Percentiles rank a stretch among this genome's conserved stretches.
phyloP scores from a whole-genome alignment of 345 rosid species.

The Citrus sp. region DNA sequence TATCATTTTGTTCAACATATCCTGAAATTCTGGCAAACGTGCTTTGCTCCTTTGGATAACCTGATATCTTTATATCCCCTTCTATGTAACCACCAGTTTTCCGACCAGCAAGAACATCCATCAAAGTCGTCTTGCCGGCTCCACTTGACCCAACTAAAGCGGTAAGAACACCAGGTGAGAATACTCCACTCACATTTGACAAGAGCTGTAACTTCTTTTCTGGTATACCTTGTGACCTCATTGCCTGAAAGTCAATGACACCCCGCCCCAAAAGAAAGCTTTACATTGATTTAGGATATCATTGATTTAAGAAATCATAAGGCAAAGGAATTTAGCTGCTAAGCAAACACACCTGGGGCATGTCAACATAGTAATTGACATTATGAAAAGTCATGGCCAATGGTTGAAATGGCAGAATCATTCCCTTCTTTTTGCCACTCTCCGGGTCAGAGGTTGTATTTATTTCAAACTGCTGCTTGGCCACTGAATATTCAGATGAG shows the following conservation, averaged over 20 bases:
- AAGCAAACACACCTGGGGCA: conserved; percentile 60
- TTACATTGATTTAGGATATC: not conserved
- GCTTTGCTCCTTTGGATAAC: conserved; percentile 67
- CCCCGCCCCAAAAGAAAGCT: not conserved
- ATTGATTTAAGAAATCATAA: not conserved
- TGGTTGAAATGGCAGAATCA: conserved; percentile 94
- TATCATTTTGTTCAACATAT: conserved; percentile 94
- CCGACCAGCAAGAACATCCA: conserved; percentile 97
- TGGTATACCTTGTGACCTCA: conserved; percentile 66
- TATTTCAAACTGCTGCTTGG: not conserved
- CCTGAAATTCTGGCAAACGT: conserved; percentile 95
- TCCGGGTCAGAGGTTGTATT: conserved; percentile 21
- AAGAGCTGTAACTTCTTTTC: conserved; percentile 72
- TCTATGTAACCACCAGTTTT: conserved; percentile 92
- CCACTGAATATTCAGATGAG: conserved; percentile 22
- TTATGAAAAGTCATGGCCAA: conserved; percentile 86
- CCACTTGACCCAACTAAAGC: conserved; percentile 98
- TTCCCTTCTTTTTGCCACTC: conserved; percentile 57
- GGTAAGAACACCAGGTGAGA: conserved; percentile 89
- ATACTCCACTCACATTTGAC: conserved; percentile 82
- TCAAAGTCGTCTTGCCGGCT: conserved; percentile 92
- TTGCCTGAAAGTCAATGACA: conserved; percentile 45
- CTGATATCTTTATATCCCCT: conserved; percentile 82
- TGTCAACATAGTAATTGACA: conserved; percentile 89
- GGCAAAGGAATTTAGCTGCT: not conserved